Conservation (phyloP, 257 asterid genomes). For the Salvia miltiorrhiza region DNA sequence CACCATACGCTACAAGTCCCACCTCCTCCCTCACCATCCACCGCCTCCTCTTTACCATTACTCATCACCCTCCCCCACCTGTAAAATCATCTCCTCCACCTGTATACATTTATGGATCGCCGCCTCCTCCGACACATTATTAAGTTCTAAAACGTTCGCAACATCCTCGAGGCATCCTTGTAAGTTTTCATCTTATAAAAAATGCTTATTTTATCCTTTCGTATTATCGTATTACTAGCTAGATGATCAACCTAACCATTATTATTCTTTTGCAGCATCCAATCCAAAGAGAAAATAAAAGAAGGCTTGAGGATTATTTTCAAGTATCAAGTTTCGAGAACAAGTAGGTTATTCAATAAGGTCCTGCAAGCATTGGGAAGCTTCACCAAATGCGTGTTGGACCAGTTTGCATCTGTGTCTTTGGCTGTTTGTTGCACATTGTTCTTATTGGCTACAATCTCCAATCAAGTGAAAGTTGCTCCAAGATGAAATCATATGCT, state of each 20-base stretch:
- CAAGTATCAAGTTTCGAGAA: not conserved
- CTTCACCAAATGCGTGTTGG: constrained; percentile 19
- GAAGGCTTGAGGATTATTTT: constrained; percentile 21
- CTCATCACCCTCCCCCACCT: constrained; percentile 57
- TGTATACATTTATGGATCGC: constrained; percentile 36
- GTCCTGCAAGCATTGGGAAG: constrained; percentile 22
- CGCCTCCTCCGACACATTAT: constrained; percentile 49
- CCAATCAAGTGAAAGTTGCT: constrained; percentile 28
- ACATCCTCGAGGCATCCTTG: constrained; percentile 25
- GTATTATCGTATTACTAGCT: not conserved
- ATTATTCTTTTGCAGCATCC: constrained; percentile 28
- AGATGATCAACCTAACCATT: not conserved
- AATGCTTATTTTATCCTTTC: too few relatives aligned
- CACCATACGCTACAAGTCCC: constrained; percentile 32
- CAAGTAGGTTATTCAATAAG: constrained; percentile 33
- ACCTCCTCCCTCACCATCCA: constrained; percentile 14
- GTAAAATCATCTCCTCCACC: constrained; percentile 43
- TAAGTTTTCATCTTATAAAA: constrained; percentile 18
- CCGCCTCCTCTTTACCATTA: constrained; percentile 33
- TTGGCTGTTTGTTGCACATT: constrained; percentile 26
- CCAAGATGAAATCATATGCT: too few relatives aligned
- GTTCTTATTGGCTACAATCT: constrained; percentile 8
- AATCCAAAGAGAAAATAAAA: constrained; percentile 30
- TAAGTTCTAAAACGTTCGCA: constrained; percentile 14
- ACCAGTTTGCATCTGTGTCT: constrained; percentile 34